phyloP scores from a whole-genome alignment of 257 asterid species.

The Cynanchum wilfordii region DNA sequence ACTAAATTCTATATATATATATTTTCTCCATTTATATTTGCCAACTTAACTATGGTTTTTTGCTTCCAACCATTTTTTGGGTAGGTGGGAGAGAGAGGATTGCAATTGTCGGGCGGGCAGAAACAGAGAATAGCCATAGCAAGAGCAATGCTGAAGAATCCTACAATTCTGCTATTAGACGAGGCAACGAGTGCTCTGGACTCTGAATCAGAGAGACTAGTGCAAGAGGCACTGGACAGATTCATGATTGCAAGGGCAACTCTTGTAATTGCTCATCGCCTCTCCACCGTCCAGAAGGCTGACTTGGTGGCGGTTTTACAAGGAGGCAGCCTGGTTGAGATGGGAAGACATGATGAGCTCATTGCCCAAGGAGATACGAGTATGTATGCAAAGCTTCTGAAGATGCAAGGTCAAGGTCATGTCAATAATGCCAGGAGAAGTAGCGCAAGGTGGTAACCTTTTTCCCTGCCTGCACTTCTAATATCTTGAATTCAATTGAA shows the following conservation, averaged over 20 bases:
- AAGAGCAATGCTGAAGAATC: conserved; percentile 85
- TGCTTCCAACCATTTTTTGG: too few species aligned
- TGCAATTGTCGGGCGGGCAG: conserved; percentile 90
- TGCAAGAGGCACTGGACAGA: conserved; percentile 87
- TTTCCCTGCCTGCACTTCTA: too few species aligned
- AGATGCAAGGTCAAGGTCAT: conserved; percentile 86
- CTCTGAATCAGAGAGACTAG: conserved; percentile 82
- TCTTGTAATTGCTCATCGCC: conserved; percentile 85
- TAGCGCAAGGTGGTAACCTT: conserved; percentile 76
- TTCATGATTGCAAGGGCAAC: conserved; percentile 91
- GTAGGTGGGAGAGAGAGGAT: conserved; percentile 80
- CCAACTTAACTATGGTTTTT: neutral
- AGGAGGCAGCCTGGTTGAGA: conserved; percentile 48
- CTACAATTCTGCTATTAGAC: conserved; percentile 67
- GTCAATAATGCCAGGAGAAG: conserved; percentile 64
- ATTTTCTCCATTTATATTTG: too few species aligned
- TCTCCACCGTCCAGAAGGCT: conserved; percentile 78
- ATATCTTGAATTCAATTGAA: too few species aligned
- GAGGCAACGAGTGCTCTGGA: conserved; percentile 93
- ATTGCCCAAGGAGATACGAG: conserved; percentile 68
- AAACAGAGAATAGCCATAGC: conserved; percentile 91
- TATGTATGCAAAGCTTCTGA: conserved; percentile 67
- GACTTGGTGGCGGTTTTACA: conserved; percentile 75
- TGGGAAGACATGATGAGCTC: conserved; percentile 87
- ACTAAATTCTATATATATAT: too few species aligned